Base-by-base conservation (phyloP, 2,329 filamentous ascomycete species). In the Ophiostoma piceae region DNA sequence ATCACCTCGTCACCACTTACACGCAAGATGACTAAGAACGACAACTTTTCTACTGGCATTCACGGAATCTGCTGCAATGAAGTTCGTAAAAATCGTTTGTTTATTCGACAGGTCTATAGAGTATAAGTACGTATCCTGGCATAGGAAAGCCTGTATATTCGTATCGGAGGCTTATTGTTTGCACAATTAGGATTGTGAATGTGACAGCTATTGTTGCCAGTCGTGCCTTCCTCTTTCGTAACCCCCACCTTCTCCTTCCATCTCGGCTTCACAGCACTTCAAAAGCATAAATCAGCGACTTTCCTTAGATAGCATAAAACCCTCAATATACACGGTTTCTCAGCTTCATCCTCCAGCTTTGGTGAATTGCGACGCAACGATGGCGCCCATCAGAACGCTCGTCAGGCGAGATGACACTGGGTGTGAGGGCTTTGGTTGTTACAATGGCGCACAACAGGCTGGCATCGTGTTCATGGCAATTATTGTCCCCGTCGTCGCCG, bases 371-470 rank as follows among this genome's bases (percentile, higher is more conserved):
- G 26, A 29, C 11, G 8, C 64, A 43, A 6, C 3, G 11, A 67
- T 54, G 41, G 29, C 35, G 7, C 29, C n/a, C 14, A 66, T 51
- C 43, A 39, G 32, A 32, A 60, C 9, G 29, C 16, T 37, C n/a
- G 29, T 64, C 43, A 22, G 67, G 4, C 67, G 64, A 8, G 68
- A 62, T 51, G 71, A 66, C 12, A 62, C 22, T 32, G 29, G 3
- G n/a, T 81, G 78, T 71, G 71, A 73, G 2, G 77, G 79, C 12
- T 83, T 80, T 80, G 70, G 75, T 60, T 83, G 81, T 70, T 75
- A 82, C n/a, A 80, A 74, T 37, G 65, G 73, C 11, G 73, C 77
- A 0, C 76, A 81, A 62, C 76, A 80, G 43, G 78, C 77, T 29
- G 81, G 81, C 1, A 77, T 82, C 39, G 77, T 83, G 19, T 77